phyloP scores from a whole-genome alignment of 169 alveolate genomes.

The Perkinsus chesapeaki region DNA sequence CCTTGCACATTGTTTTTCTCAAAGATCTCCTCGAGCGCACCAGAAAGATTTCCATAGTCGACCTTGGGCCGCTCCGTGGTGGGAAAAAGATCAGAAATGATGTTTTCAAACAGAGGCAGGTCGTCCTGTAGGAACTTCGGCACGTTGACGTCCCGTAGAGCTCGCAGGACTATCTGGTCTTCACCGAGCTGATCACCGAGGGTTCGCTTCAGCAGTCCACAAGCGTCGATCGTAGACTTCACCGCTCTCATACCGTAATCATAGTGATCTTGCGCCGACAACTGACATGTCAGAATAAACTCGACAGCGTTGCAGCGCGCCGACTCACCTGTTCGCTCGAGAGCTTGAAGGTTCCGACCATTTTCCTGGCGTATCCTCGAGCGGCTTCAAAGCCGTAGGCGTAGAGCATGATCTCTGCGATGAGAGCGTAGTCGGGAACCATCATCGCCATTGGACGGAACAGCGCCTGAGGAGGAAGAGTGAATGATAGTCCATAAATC shows the following conservation, averaged over 20 bases:
- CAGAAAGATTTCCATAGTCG: conserved; percentile 70
- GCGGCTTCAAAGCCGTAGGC: conserved; percentile 90
- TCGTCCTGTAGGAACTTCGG: conserved; percentile 89
- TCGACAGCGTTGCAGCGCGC: conserved; percentile 30
- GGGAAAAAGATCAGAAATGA: conserved; percentile 87
- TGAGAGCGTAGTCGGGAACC: conserved; percentile 87
- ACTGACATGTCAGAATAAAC: conserved; percentile 23
- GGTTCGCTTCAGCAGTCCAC: conserved; percentile 68
- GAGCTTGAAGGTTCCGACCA: conserved; percentile 74
- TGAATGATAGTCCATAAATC: too few species aligned
- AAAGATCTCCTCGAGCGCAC: conserved; percentile 47
- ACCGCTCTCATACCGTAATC: conserved; percentile 86
- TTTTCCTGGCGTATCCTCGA: conserved; percentile 74
- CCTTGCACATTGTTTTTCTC: conserved; percentile 65
- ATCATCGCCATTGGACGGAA: conserved; percentile 94
- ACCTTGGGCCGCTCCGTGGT: conserved; percentile 72
- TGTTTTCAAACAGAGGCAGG: conserved; percentile 85
- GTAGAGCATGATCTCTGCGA: conserved; percentile 88
- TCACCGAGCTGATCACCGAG: conserved; percentile 76
- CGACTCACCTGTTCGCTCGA: conserved; percentile 81
- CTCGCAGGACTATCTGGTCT: conserved; percentile 77
- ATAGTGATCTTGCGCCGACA: conserved; percentile 61
- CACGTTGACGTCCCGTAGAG: conserved; percentile 86
- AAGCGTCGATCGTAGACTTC: conserved; percentile 74
- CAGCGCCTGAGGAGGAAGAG: conserved; percentile 76